Conservation (phyloP, 2,329 filamentous ascomycete species). For the Fusarium praegraminearum region DNA sequence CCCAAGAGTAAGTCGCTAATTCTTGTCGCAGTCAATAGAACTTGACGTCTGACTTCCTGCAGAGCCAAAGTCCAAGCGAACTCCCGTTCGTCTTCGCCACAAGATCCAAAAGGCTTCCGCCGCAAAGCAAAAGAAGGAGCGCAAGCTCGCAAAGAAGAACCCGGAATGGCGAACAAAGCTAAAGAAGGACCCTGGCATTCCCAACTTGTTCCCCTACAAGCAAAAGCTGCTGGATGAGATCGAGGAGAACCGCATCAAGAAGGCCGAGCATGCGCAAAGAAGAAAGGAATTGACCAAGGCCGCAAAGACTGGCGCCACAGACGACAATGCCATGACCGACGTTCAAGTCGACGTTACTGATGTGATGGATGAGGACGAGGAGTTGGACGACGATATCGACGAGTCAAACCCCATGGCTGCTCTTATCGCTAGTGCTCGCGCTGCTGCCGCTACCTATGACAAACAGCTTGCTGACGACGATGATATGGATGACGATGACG, state of each 20-base stretch:
- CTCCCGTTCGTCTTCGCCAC: slow-evolving; percentile 87
- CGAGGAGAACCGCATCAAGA: slow-evolving; percentile 84
- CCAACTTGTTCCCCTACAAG: slow-evolving; percentile 98
- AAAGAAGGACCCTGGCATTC: slow-evolving; percentile 98
- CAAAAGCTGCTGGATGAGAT: slow-evolving; percentile 95
- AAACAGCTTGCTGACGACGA: slow-evolving; percentile 71
- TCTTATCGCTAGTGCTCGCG: slow-evolving; percentile 84
- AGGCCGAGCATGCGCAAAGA: slow-evolving; percentile 81
- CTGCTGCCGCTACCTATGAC: slow-evolving; percentile 81
- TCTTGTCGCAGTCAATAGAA: accelerated
- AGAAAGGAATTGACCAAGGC: slow-evolving; percentile 79
- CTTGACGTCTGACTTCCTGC: slow-evolving; percentile 11
- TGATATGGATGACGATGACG: slow-evolving; percentile 64
- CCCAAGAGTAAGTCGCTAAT: slow-evolving; percentile 61
- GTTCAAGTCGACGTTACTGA: slow-evolving; percentile 62
- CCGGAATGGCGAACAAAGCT: slow-evolving; percentile 94
- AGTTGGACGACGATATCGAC: slow-evolving; percentile 69
- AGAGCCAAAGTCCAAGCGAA: slow-evolving; percentile 97
- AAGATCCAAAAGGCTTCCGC: slow-evolving; percentile 95
- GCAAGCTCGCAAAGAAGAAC: slow-evolving; percentile 94
- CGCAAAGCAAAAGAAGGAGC: slow-evolving; percentile 90
- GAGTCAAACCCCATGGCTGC: slow-evolving; percentile 90
- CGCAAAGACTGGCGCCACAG: slow-evolving; percentile 65
- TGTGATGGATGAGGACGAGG: slow-evolving; percentile 63
- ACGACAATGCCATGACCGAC: slow-evolving; percentile 60